Evolutionary conservation across 352 stramenopile genomes (phyloP), one percentile per base, ranked within the genome.

Genomic region (Stephanocyclus meneghinianus): DNA sequence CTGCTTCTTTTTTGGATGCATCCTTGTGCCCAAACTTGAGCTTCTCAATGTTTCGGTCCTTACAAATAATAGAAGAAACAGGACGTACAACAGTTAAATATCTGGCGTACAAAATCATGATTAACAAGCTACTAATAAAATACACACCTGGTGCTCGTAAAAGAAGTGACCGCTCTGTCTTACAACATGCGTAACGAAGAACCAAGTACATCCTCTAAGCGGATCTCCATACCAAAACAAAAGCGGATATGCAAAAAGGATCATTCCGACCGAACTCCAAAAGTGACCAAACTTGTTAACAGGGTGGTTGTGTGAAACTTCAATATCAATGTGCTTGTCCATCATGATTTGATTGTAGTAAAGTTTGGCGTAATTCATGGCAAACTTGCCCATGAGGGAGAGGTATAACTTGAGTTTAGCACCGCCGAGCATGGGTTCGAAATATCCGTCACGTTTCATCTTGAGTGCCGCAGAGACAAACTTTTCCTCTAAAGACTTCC

Each of bases 1-100:
- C 80, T 2, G 80, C 80, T 64, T 78, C 71, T 56, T 87, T 87
- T 63, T 87, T 87, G 35, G 53, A 75, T 2, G 57, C 71, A 60
- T 87, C 80, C 60, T 87, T 87, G 60, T 87, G 80, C 4, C 80
- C 80, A 69, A 87, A 87, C 51, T 87, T 87, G n/a, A 82, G 71
- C 65, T 87, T 87, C 69, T 87, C 80, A 66, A 87, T 84, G 21
- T 87, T 70, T 47, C 67, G 73, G 47, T 87, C 80, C 78, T 80
- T n/a, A 26, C 7, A 18, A 48, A 10, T 9, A 15, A 50, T 16
- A 13, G 48, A 48, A 40, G n/a, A 16, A 76, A 21, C 7, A 42
- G 1, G 6, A 16, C 42, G 56, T 18, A 10, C 10, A 47, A 64
- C 51, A 13, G 29, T 21, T 47, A 47, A 45, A n/a, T 64, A 40